Conservation (phyloP, 225 moss, liverwort and hornwort species). For the Pleurozium schreberi region DNA sequence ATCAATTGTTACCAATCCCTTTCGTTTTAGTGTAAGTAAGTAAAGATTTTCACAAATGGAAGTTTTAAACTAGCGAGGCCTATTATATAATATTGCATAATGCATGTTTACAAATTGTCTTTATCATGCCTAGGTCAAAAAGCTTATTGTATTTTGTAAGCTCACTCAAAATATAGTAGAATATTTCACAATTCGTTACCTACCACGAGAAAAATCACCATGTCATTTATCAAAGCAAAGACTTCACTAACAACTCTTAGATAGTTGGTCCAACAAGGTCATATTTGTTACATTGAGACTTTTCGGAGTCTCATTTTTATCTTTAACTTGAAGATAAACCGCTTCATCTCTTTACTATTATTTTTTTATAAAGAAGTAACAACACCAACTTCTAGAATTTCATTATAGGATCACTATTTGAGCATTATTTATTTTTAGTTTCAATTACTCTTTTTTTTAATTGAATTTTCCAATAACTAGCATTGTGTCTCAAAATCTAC, state of each 20-base stretch:
- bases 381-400: no score
- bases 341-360: no score
- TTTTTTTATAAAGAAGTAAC: no score
- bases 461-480: no score
- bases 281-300: no score
- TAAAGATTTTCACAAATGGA: background rate
- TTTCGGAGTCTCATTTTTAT: no score
- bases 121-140: background rate
- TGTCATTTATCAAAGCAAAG: background rate
- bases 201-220: background rate
- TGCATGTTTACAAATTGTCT: background rate
- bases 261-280: no score
- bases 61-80: background rate
- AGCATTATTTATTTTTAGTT: no score
- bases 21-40: background rate
- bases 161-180: background rate
- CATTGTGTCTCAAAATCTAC: no score
- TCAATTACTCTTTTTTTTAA: no score
- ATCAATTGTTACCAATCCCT: background rate
- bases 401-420: no score
- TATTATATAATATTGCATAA: background rate
- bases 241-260: background rate
- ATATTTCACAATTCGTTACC: background rate
- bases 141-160: background rate
- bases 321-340: no score